Percentiles rank a stretch among this genome's conserved stretches.
Conservation (phyloP, 495 filamentous ascomycete genomes). For the Trypethelium eluteriae region DNA sequence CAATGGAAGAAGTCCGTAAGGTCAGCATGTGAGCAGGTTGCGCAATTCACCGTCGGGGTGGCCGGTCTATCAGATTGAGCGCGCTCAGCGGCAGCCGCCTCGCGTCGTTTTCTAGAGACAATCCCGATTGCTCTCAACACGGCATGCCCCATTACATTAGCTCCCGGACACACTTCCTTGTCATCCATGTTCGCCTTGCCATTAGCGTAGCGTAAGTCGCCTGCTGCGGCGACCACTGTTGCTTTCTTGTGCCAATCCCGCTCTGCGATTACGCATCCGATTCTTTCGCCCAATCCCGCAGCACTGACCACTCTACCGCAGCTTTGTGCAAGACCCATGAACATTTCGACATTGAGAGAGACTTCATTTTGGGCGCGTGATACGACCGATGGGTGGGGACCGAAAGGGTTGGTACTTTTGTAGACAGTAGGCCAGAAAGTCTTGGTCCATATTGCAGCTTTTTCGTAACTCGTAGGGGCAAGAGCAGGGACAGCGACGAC, state of each 20-base stretch:
- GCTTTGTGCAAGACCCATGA: conserved; percentile 60
- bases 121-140: conserved; percentile 82
- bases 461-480: conserved; percentile 62
- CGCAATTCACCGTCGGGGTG: conserved; percentile 20
- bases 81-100: conserved; percentile 14
- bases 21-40: conserved; percentile 17
- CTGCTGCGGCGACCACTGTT: conserved; percentile 61
- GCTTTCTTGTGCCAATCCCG: conserved; percentile 31
- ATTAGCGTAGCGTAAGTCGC: conserved; percentile 54
- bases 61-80: conserved; percentile 15
- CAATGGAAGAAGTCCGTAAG: conserved; percentile 16
- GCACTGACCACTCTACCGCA: conserved; percentile 51
- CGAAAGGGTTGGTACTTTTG: conserved; percentile 70
- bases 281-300: conserved; percentile 53
- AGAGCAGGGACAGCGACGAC: conserved; percentile 61
- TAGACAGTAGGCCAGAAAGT: conserved; percentile 84
- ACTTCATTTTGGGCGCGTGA: conserved; percentile 51
- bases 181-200: conserved; percentile 12
- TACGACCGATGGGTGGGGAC: conserved; percentile 59
- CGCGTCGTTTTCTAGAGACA: conserved; percentile 61
- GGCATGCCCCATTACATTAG: conserved; percentile 74
- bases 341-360: conserved; percentile 45
- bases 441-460: conserved; percentile 68
- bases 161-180: conserved; percentile 29
- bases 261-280: conserved; percentile 81